phyloP scores from a whole-genome alignment of 2,329 filamentous ascomycete genomes.

The Diaporthe humulicola region DNA sequence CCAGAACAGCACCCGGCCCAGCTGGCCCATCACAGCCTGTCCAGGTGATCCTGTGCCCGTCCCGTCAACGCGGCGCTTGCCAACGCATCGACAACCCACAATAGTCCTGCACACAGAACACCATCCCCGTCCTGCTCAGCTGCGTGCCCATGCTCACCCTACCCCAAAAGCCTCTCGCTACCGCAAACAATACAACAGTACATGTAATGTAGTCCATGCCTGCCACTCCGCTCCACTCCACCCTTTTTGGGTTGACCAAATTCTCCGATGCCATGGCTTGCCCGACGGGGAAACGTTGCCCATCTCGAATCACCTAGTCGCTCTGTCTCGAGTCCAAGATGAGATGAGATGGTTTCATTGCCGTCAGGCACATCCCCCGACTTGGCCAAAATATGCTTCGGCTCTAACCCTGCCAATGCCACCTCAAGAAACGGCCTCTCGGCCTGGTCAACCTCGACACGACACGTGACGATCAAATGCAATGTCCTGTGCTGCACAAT shows the following conservation, averaged over 20 bases:
- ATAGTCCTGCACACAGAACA: neutral
- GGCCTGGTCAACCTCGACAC: neutral
- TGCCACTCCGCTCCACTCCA: constrained; percentile 26
- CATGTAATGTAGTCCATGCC: neutral
- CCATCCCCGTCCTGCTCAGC: neutral
- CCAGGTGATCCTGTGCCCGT: constrained; percentile 29
- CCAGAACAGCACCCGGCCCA: neutral
- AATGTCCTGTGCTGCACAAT: too few species aligned
- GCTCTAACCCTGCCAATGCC: constrained; percentile 11
- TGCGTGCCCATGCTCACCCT: neutral
- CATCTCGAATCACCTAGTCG: constrained; percentile 8
- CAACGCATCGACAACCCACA: constrained; percentile 35
- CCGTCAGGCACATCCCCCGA: constrained; percentile 27
- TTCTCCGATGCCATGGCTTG: constrained; percentile 31
- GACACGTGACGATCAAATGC: neutral
- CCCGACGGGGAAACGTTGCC: constrained; percentile 28
- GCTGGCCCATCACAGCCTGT: constrained; percentile 18
- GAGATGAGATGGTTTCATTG: constrained; percentile 31
- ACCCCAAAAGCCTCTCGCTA: neutral
- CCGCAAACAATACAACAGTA: neutral
- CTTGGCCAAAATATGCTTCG: constrained; percentile 17
- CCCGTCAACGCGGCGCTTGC: constrained; percentile 31
- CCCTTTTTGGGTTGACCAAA: constrained; percentile 16
- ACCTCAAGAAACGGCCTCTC: constrained; percentile 15
- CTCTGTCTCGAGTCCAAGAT: constrained; percentile 14